Conservation (phyloP, 768 basidiomycete genomes). For the Rhodosporidiobolus sp. region DNA sequence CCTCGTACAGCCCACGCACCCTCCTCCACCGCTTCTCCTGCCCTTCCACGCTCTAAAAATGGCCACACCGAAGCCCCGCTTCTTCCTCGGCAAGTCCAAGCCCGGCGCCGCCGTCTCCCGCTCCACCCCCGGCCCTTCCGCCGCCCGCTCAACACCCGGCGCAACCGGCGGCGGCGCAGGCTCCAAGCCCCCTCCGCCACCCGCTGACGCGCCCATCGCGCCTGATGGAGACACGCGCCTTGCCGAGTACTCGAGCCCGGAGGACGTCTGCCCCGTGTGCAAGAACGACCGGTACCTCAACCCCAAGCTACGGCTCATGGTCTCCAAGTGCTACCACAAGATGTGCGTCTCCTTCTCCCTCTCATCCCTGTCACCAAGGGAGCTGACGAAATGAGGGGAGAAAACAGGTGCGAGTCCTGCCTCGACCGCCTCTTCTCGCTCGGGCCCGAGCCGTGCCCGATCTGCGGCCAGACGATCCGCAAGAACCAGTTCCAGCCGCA, state of each 20-base stretch:
- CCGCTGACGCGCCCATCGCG: slow-evolving; percentile 1
- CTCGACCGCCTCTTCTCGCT: slow-evolving; percentile 94
- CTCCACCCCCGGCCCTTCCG: background rate
- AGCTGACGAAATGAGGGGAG: background rate
- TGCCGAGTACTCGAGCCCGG: slow-evolving; percentile 44
- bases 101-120: background rate
- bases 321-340: slow-evolving; percentile 95
- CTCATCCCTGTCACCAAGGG: background rate
- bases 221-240: slow-evolving; percentile 20
- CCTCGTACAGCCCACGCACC: too few relatives aligned
- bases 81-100: slow-evolving; percentile 35
- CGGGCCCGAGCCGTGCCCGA: slow-evolving; percentile 92
- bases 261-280: slow-evolving; percentile 95
- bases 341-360: slow-evolving; percentile 58
- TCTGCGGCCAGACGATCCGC: slow-evolving; percentile 78
- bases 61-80: slow-evolving; percentile 24
- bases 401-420: slow-evolving; percentile 88
- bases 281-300: slow-evolving; percentile 94
- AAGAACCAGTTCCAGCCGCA: slow-evolving; percentile 94
- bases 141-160: background rate
- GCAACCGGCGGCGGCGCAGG: background rate
- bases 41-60: slow-evolving; percentile 1
- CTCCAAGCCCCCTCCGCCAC: slow-evolving; percentile 25
- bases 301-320: slow-evolving; percentile 85
- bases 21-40: background rate